phyloP scores from a whole-genome alignment of 805 yeast species.

The Lachancea sp. region DNA sequence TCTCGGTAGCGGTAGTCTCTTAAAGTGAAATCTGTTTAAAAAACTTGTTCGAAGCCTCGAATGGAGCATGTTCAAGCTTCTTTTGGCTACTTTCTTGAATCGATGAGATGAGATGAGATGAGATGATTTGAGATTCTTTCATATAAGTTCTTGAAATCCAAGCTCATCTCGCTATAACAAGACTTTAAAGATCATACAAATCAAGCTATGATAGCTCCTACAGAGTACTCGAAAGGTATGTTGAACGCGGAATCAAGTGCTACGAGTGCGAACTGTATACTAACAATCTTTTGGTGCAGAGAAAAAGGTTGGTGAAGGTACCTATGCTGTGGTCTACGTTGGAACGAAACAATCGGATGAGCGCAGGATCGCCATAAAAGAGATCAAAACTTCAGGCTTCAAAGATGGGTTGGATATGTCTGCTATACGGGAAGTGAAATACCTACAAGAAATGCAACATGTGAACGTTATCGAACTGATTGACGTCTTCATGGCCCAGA shows the following conservation, averaged over 20 bases:
- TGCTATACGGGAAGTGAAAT: conserved; percentile 89
- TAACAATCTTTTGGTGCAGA: conserved; percentile 34
- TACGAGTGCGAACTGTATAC: neutral
- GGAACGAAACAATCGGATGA: conserved; percentile 48
- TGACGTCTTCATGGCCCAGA: conserved; percentile 72
- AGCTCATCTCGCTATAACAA: neutral
- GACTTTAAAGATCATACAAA: neutral
- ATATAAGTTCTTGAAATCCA: neutral
- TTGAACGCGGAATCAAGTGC: neutral
- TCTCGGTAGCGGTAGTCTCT: neutral
- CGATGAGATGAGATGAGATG: no score
- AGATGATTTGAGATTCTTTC: no score
- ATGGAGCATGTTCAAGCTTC: neutral
- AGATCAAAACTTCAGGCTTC: conserved; percentile 88
- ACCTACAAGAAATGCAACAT: conserved; percentile 73
- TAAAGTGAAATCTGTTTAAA: neutral
- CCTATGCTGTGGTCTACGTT: conserved; percentile 92
- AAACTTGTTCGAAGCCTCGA: neutral
- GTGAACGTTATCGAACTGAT: conserved; percentile 78
- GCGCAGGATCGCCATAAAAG: conserved; percentile 82
- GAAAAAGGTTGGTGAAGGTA: conserved; percentile 95
- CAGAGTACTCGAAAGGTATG: conserved; percentile 24
- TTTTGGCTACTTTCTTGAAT: neutral
- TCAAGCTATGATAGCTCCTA: conserved; percentile 3
- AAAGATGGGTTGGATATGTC: conserved; percentile 98